Conservation (phyloP, 495 filamentous ascomycete genomes). For the Annulohypoxylon moriforme region DNA sequence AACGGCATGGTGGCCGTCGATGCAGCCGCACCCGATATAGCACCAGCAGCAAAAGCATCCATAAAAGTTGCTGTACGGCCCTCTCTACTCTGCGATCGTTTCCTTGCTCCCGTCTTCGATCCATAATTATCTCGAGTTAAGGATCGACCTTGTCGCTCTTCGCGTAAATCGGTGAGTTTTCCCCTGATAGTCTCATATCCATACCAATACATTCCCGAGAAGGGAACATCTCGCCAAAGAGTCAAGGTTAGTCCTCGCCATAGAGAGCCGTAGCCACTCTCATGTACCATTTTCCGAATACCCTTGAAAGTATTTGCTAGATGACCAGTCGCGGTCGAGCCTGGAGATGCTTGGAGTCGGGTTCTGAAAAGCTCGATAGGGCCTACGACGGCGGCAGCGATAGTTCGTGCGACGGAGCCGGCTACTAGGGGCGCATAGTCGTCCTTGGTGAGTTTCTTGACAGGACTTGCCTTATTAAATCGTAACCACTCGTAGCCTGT, state of each 20-base stretch:
- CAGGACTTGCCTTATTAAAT: constrained; percentile 72
- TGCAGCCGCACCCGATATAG: constrained; percentile 81
- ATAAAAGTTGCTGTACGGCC: constrained; percentile 78
- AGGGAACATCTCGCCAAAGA: constrained; percentile 96
- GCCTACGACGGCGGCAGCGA: constrained; percentile 84
- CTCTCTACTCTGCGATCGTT: constrained; percentile 62
- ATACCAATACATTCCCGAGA: constrained; percentile 97
- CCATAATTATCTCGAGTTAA: constrained; percentile 44
- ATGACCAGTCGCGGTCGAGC: constrained; percentile 59
- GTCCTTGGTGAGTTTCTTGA: constrained; percentile 69
- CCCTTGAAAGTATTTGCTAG: constrained; percentile 81
- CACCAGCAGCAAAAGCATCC: constrained; percentile 90
- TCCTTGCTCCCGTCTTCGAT: constrained; percentile 52
- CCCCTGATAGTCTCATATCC: constrained; percentile 88
- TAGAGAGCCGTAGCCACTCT: constrained; percentile 79
- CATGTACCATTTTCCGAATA: constrained; percentile 79
- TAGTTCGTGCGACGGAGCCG: constrained; percentile 77
- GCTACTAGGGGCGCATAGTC: constrained; percentile 82
- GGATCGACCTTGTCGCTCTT: constrained; percentile 56
- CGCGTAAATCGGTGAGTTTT: constrained; percentile 70
- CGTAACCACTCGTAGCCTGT: constrained; percentile 98
- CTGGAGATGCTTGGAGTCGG: constrained; percentile 83
- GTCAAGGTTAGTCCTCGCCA: constrained; percentile 95
- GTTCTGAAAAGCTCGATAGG: constrained; percentile 97
- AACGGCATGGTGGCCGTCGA: constrained; percentile 95